Conservation (phyloP, 1,284 basidiomycete species). For the Ustilago loliicola region DNA sequence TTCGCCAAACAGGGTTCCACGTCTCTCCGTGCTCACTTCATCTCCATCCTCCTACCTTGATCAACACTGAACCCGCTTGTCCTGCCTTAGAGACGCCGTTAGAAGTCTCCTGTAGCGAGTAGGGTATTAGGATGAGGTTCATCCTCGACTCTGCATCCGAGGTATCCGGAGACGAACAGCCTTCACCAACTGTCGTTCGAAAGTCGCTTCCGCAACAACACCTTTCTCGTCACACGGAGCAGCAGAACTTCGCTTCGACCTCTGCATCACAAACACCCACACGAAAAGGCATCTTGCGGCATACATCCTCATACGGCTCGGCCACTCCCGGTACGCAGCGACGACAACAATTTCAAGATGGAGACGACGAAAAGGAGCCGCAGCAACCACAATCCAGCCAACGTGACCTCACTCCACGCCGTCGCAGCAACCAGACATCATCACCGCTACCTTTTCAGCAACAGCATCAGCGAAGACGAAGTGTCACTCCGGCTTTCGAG, state of each 20-base stretch:
- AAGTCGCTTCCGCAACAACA: conserved; percentile 31
- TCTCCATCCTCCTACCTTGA: conserved; percentile 1
- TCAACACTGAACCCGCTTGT: neutral
- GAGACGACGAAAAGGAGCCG: conserved; percentile 1
- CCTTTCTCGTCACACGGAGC: conserved; percentile 1
- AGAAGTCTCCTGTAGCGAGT: neutral
- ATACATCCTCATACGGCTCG: conserved; percentile 27
- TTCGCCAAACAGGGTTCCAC: too few species aligned
- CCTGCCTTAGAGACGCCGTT: neutral
- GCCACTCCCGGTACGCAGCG: conserved; percentile 18
- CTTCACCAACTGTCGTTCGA: conserved; percentile 25
- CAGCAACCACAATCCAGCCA: neutral
- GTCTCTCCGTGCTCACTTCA: conserved; percentile 5
- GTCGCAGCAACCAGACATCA: conserved; percentile 1
- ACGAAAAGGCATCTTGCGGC: conserved; percentile 41
- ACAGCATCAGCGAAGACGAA: conserved; percentile 17
- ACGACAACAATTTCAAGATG: conserved; percentile 20
- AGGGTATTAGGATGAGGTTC: conserved; percentile 28
- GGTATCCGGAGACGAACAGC: conserved; percentile 33
- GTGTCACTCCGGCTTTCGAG: conserved; percentile 41
- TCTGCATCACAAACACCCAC: conserved; percentile 26
- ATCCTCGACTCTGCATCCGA: conserved; percentile 44
- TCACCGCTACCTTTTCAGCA: conserved; percentile 20
- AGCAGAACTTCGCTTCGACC: conserved; percentile 31
- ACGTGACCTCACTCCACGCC: conserved; percentile 14